Percentiles rank a stretch among this genome's conserved stretches.
Conservation (phyloP, 139 green algal genomes). For the Zygnema cylindricum region DNA sequence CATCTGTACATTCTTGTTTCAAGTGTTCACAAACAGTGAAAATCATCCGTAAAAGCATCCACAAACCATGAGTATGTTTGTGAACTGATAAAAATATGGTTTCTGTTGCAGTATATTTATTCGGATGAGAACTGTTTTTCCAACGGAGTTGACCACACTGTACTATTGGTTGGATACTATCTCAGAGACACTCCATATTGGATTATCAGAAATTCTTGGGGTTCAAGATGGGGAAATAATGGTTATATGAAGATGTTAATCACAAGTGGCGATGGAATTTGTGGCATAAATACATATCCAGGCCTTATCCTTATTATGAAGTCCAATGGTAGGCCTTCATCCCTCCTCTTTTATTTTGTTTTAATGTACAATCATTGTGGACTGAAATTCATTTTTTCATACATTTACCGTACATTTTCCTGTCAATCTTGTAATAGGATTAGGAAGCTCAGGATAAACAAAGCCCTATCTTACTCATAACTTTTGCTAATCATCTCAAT, state of each 20-base stretch:
- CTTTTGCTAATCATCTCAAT: background rate
- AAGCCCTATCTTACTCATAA: too few species aligned
- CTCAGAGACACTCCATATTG: background rate
- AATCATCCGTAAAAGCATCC: too few species aligned
- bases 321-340: background rate
- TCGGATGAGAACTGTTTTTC: conserved; percentile 4
- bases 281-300: conserved; percentile 20
- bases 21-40: too few species aligned
- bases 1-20: too few species aligned
- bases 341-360: too few species aligned
- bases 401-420: too few species aligned
- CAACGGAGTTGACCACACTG: conserved; percentile 6
- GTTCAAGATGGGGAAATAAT: background rate
- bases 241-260: conserved; percentile 26
- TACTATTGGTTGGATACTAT: conserved; percentile 12
- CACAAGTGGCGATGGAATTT: background rate
- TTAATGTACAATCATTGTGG: too few species aligned
- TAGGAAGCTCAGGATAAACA: too few species aligned
- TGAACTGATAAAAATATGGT: background rate
- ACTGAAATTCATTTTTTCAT: too few species aligned
- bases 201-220: conserved; percentile 33
- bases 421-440: too few species aligned
- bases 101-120: conserved; percentile 2
- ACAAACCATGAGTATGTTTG: too few species aligned
- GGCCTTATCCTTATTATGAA: background rate